Evolutionary conservation across 73 alveolate genomes (phyloP), one percentile per base, ranked within the genome.

Genomic region (Paramecium biaurelia): DNA sequence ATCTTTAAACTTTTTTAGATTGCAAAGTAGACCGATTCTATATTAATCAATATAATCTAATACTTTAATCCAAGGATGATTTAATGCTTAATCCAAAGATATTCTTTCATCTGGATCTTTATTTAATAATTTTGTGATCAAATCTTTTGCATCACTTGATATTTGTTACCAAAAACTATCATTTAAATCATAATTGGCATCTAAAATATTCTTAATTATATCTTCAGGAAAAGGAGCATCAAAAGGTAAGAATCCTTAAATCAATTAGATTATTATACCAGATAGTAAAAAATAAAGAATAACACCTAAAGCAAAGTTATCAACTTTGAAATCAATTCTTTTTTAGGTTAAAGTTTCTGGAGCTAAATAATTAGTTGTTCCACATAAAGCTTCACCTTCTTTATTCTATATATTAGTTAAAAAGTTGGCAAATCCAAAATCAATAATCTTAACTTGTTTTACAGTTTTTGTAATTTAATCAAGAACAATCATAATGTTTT

Each of bases 331-430:
- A 70, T 96, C 96, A 70, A 96, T 95, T 12, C 95, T 96, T 24
- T 89, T 70, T 70, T 95, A 86, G 20, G 92, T 35, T 30, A 97
- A 94, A 79, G 96, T 94, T 86, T 97, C 99, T 0, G 99, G 99
- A 20, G 99, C 98, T 57, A 97, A 92, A 92, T 97, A 97, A 84
- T 96, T 97, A 0, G 97, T 94, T 8, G 99, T 97, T 20, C 99
- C 99, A 74, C 99, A 97, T 68, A 96, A 93, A 7, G 99, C 85
- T 57, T 90, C 95, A 4, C 84, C 84, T 28, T 92, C 92, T 86
- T 93, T 85, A 37, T 92, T 70, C 38, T 93, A 85, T 23, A 79
- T 38, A 45, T 79, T 79, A 2, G 90, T 49, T 67, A 89, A 42
- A 82, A 70, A 89, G 41, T 89, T 70, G 10, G 94, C 94, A 94